These are phyloP conservation scores for Juncus inflexus DNA, from an alignment of 176 grass and related monocot genomes.

Conservation along the genomic window DNA sequence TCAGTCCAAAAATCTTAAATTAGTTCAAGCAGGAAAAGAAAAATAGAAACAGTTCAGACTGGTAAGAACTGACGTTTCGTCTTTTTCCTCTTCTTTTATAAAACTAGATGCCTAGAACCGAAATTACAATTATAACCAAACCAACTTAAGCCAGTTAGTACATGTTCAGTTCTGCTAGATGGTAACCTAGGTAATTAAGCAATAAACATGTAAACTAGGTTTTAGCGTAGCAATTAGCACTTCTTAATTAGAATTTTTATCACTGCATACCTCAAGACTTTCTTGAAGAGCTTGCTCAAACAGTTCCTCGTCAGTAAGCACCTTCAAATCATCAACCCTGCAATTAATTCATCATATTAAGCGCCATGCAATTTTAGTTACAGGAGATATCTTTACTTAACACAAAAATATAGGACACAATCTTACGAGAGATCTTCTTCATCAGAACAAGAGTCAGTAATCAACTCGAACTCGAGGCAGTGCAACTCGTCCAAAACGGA, in stretches of 20 bases:
- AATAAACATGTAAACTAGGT: too few relatives aligned
- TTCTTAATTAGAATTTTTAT: too few relatives aligned
- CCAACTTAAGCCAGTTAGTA: too few relatives aligned
- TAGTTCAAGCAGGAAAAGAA: background rate
- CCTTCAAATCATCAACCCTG: constrained; percentile 75
- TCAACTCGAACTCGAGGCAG: constrained; percentile 55
- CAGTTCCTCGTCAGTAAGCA: constrained; percentile 73
- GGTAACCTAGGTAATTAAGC: too few relatives aligned
- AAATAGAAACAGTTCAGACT: too few relatives aligned
- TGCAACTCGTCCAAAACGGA: constrained; percentile 58
- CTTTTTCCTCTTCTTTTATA: too few relatives aligned
- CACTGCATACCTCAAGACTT: constrained; percentile 43
- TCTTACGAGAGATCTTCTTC: constrained; percentile 67
- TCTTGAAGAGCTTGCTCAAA: constrained; percentile 61
- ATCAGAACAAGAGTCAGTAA: constrained; percentile 29
- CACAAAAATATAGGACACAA: background rate
- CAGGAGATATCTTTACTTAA: background rate
- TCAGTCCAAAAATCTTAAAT: constrained; percentile 5
- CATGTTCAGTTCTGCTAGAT: too few relatives aligned
- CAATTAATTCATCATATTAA: constrained; percentile 1
- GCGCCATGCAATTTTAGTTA: background rate
- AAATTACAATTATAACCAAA: too few relatives aligned
- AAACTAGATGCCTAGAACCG: too few relatives aligned
- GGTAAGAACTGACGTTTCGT: too few relatives aligned
- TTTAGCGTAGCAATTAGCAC: too few relatives aligned